Evolutionary conservation across 768 basidiomycete species (phyloP).

Genomic region (Chalciporus sphaerocephalus): DNA sequence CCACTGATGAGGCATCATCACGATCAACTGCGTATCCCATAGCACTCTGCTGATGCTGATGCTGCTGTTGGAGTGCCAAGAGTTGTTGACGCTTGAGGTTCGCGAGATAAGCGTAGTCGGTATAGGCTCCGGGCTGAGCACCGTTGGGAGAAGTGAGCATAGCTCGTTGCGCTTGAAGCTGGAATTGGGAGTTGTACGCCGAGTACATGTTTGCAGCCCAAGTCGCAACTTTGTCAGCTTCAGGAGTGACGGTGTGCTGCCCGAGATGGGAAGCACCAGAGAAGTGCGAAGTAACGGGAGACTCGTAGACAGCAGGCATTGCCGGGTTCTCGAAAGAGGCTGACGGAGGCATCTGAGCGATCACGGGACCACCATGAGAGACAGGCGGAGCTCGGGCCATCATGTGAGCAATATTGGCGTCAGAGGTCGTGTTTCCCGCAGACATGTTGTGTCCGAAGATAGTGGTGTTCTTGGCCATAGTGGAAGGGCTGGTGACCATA

Average conservation of each 20-base stretch:
- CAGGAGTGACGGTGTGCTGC: slow-evolving; percentile 17
- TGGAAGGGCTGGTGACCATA: slow-evolving; percentile 19
- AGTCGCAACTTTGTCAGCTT: slow-evolving; percentile 25
- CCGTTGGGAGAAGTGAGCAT: slow-evolving; percentile 43
- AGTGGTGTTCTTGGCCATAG: slow-evolving; percentile 34
- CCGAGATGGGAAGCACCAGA: slow-evolving; percentile 15
- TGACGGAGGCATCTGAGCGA: slow-evolving; percentile 40
- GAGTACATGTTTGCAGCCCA: slow-evolving; percentile 32
- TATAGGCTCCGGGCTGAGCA: slow-evolving; percentile 30
- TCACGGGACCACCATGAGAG: slow-evolving; percentile 38
- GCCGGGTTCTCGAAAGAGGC: slow-evolving; percentile 53
- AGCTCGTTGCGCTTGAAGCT: slow-evolving; percentile 31
- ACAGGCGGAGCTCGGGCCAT: slow-evolving; percentile 19
- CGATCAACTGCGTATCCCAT: slow-evolving; percentile 31
- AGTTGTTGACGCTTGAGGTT: slow-evolving; percentile 28
- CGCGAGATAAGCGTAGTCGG: slow-evolving; percentile 23
- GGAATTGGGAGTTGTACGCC: slow-evolving; percentile 23
- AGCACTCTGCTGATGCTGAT: slow-evolving; percentile 27
- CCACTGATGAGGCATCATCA: slow-evolving; percentile 38
- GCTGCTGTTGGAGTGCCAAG: slow-evolving; percentile 32
- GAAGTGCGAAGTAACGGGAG: slow-evolving; percentile 33
- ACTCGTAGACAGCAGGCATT: slow-evolving; percentile 43
- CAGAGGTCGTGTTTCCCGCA: slow-evolving; percentile 31
- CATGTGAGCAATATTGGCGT: slow-evolving; percentile 24
- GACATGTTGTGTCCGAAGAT: slow-evolving; percentile 28